phyloP scores from a whole-genome alignment of 1,139 yeast genomes.

The Pichia sp. region DNA sequence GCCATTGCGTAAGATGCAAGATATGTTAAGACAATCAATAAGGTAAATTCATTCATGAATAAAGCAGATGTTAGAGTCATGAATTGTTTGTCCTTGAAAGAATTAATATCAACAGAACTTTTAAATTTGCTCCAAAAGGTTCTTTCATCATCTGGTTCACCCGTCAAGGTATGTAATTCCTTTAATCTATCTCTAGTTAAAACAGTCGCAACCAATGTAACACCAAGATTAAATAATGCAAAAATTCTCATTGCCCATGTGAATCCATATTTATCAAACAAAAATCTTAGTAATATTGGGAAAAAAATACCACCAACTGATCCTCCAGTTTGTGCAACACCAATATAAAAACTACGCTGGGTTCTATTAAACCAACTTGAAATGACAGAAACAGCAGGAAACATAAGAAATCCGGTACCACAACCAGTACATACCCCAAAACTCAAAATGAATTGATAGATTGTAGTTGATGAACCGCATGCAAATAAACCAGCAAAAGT shows the following conservation, averaged over 20 bases:
- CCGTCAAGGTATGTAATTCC: conserved; percentile 25
- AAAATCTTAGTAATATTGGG: conserved; percentile 48
- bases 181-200: conserved; percentile 43
- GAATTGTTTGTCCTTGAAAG: conserved; percentile 37
- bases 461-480: conserved; percentile 18
- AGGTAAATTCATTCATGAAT: conserved; percentile 26
- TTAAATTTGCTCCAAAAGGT: conserved; percentile 35
- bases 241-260: conserved; percentile 56
- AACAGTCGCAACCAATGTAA: conserved; percentile 33
- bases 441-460: conserved; percentile 45
- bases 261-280: conserved; percentile 48
- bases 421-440: conserved; percentile 47
- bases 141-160: conserved; percentile 10
- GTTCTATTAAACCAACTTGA: conserved; percentile 27
- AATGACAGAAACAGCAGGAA: conserved; percentile 44
- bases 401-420: conserved; percentile 51
- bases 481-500: conserved; percentile 21
- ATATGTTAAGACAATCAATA: conserved; percentile 33
- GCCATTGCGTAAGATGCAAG: conserved; percentile 48
- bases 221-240: conserved; percentile 44
- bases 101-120: conserved; percentile 38
- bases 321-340: conserved; percentile 58
- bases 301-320: conserved; percentile 56
- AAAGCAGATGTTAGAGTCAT: conserved; percentile 24
- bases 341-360: conserved; percentile 49